A percentile compares a stretch with the other conserved stretches of the same genome.
Conservation (phyloP, 495 filamentous ascomycete genomes). For the Bryoglossum gracile region DNA sequence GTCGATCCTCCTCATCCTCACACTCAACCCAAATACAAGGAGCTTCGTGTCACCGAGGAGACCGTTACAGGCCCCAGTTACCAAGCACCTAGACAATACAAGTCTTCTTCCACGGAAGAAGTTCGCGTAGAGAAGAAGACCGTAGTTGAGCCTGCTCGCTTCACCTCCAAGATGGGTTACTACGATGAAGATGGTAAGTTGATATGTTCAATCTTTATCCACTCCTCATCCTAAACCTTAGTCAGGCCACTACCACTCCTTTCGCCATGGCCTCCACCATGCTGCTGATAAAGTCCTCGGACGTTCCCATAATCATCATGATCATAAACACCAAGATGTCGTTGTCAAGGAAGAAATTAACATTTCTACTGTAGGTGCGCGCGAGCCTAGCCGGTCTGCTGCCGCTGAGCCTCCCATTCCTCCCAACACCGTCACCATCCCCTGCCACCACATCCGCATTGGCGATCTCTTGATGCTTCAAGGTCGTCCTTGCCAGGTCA, state of each 20-base stretch:
- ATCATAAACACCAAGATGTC: too few species aligned
- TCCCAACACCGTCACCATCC: slow-evolving; percentile 92
- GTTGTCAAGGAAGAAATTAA: slow-evolving; percentile 47
- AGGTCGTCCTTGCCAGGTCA: slow-evolving; percentile 98
- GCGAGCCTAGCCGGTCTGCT: slow-evolving; percentile 16
- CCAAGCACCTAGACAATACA: too few species aligned
- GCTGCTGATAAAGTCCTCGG: slow-evolving; percentile 67
- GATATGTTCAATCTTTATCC: slow-evolving; percentile 7
- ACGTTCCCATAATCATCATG: slow-evolving; percentile 45
- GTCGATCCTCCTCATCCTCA: slow-evolving; percentile 40
- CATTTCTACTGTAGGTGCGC: slow-evolving; percentile 29
- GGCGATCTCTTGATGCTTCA: slow-evolving; percentile 98
- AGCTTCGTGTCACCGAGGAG: slow-evolving; percentile 16
- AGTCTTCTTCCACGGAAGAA: too few species aligned
- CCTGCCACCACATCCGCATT: slow-evolving; percentile 97
- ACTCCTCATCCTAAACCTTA: slow-evolving; percentile 22
- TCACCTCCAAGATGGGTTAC: slow-evolving; percentile 81
- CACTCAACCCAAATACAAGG: slow-evolving; percentile 15
- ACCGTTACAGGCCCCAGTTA: too few species aligned
- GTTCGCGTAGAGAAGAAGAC: too few species aligned
- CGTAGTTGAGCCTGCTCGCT: slow-evolving; percentile 37
- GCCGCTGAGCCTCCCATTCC: slow-evolving; percentile 23
- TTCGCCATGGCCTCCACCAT: slow-evolving; percentile 80
- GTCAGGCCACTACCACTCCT: slow-evolving; percentile 82
- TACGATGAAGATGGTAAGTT: slow-evolving; percentile 82